Evolutionary conservation across 768 basidiomycete species (phyloP).

Genomic region (Termitomyces titanicus): DNA sequence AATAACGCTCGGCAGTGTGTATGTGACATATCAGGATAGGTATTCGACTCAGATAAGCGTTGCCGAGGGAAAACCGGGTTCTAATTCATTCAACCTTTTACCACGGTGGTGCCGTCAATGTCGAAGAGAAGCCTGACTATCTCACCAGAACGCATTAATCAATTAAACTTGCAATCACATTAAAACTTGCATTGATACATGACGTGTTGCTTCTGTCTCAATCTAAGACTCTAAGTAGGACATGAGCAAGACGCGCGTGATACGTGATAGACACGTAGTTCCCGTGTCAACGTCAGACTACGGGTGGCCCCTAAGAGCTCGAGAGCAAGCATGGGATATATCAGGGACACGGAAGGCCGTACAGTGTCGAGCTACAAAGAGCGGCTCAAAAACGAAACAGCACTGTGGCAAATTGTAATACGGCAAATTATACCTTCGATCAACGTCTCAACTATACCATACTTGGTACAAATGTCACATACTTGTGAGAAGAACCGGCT

Average conservation of each 20-base stretch:
- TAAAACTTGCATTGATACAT: not conserved
- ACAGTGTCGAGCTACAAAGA: not conserved
- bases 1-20: not conserved
- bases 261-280: not conserved
- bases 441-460: not conserved
- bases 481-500: slow-evolving; percentile 2
- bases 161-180: not conserved
- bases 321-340: not conserved
- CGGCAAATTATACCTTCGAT: not conserved
- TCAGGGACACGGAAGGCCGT: not conserved
- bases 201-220: not conserved
- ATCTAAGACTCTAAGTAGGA: not conserved
- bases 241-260: not conserved
- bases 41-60: too few relatives aligned
- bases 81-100: not conserved
- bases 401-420: not conserved
- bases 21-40: too few relatives aligned
- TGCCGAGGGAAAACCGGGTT: not conserved
- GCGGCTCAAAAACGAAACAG: not conserved
- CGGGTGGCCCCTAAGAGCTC: too few relatives aligned
- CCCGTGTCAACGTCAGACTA: not conserved
- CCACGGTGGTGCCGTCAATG: not conserved
- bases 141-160: not conserved
- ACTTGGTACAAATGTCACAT: slow-evolving; percentile 1
- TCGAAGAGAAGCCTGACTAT: not conserved